Base-by-base conservation (phyloP, 192 early-diverging fungal species). In the Backusella macrospora region DNA sequence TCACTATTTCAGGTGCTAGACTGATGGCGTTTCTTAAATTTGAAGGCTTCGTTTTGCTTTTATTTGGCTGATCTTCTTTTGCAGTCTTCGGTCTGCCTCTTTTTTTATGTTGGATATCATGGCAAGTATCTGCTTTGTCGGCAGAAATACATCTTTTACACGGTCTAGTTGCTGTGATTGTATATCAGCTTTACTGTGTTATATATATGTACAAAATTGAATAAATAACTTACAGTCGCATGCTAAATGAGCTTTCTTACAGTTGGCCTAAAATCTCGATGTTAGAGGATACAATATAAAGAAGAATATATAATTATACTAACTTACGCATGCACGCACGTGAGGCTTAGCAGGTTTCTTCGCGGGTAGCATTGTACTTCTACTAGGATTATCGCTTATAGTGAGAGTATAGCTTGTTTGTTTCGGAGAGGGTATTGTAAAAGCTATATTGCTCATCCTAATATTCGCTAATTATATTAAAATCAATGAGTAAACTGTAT, bases 101-200 rank as follows among this genome's bases (percentile, higher is more conserved):
- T 67, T 92, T 92, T 79, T 96, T 96, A 82, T 94, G 93, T 81
- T 91, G 89, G 42, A 94, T 91, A 79, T 96, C 95, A n/a, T 89
- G 82, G 74, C 95, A 96, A 12, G 90, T 89, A 75, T 93, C 92
- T 46, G 86, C 83, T 77, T 90, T 92, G 37, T 88, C 88, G 23
- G 92, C 71, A 12, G 88, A 83, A 12, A 90, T 82, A 80, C 95
- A 96, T 46, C 93, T 83, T 73, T 89, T 89, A 78, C 95, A 96
- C 21, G 95, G 95, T 42, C 63, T 65, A 6, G 63, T 18, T 21
- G 38, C 63, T 65, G 38, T 38, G 6, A 40, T 16, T 39, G 3
- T n/a, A 7, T 76, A 23, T 70, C 21, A 21, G 59, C 10, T 5
- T 15, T 38, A 26, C 12, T 29, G 10, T 15, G 12, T n/a, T 34